Evolutionary conservation across 1,139 yeast genomes (phyloP).

Genomic region (Diutina catenulata): DNA sequence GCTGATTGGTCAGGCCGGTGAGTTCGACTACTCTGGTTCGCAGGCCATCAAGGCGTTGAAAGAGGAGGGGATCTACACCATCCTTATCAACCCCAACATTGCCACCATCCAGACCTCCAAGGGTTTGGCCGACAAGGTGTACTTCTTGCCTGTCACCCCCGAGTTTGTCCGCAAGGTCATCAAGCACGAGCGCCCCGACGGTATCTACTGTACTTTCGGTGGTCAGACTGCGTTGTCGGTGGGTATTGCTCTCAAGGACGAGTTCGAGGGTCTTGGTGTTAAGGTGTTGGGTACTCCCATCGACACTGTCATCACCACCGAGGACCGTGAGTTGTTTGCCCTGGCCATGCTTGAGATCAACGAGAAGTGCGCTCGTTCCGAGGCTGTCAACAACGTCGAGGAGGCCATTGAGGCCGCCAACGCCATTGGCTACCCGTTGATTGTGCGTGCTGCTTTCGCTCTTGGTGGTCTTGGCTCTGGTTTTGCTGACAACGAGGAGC

Average conservation of each 20-base stretch:
- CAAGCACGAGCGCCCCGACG: constrained; percentile 91
- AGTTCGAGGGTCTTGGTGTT: constrained; percentile 83
- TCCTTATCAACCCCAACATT: constrained; percentile 91
- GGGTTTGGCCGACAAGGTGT: constrained; percentile 95
- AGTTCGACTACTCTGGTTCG: constrained; percentile 96
- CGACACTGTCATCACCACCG: constrained; percentile 92
- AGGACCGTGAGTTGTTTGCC: constrained; percentile 93
- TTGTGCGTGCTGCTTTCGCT: constrained; percentile 96
- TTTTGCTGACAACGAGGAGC: constrained; percentile 83
- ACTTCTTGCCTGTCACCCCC: constrained; percentile 91
- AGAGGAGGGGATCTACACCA: constrained; percentile 94
- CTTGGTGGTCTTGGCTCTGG: constrained; percentile 98
- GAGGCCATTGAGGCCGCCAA: constrained; percentile 83
- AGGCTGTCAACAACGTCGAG: constrained; percentile 64
- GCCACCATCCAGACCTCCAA: constrained; percentile 98
- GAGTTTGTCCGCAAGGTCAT: constrained; percentile 95
- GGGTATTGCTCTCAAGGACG: constrained; percentile 92
- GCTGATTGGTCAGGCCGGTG: constrained; percentile 99
- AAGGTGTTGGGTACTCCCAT: constrained; percentile 94
- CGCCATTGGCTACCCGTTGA: constrained; percentile 87
- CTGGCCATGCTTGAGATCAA: constrained; percentile 88
- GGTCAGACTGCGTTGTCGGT: constrained; percentile 97
- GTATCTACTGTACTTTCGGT: constrained; percentile 94
- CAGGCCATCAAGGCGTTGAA: constrained; percentile 90
- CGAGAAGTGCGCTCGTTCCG: constrained; percentile 90